Base-by-base conservation (phyloP, 2,329 filamentous ascomycete genomes). In the Pyricularia grisea region DNA sequence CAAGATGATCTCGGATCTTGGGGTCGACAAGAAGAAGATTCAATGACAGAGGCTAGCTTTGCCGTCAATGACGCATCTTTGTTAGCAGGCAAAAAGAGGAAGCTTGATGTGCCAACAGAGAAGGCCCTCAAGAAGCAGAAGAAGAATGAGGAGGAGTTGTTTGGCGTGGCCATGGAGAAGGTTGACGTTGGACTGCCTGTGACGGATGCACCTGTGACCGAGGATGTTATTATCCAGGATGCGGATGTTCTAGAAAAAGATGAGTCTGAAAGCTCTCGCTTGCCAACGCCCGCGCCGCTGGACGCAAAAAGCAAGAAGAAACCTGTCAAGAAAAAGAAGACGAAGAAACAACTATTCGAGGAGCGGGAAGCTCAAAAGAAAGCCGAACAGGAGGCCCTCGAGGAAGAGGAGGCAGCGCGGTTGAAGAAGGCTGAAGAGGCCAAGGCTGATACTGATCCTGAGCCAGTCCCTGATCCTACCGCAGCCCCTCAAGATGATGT, bases 121-220 rank as follows among this genome's bases (percentile, higher is more conserved):
- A 85, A 86, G 68, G 86, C 90, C 65, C 87, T 91, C 67, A 95
- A 97, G 78, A 88, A 92, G 66, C 91, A 87, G 74, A 94, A 93
- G 81, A 93, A 92, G 76, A 84, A 84, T 0, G 92, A 94, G 70
- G 92, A 94, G 73, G 91, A 93, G 73, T 82, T 94, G 5, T 93
- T 93, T 75, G 88, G 87, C 17, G 82, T 91, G 64, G 86, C 84
- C 42, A 82, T 87, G 27, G 82, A 83, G 67, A 82, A 81, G 69
- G 81, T 87, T 27, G 84, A 85, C 68, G 78, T 80, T 33, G 83
- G 84, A 36, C 80, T 84, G 67, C 80, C 82, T 20, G 78, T 81
- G 30, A 77, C 80, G 72, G 75, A 83, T 61, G 55, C 60, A 27
- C 78, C 82, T 25, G 79, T 83, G 28, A 81, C 85, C 17, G 82